Evolutionary conservation across 2,329 filamentous ascomycete genomes (phyloP), one percentile per base, ranked within the genome.

Genomic region (Elsinoe batatas): DNA sequence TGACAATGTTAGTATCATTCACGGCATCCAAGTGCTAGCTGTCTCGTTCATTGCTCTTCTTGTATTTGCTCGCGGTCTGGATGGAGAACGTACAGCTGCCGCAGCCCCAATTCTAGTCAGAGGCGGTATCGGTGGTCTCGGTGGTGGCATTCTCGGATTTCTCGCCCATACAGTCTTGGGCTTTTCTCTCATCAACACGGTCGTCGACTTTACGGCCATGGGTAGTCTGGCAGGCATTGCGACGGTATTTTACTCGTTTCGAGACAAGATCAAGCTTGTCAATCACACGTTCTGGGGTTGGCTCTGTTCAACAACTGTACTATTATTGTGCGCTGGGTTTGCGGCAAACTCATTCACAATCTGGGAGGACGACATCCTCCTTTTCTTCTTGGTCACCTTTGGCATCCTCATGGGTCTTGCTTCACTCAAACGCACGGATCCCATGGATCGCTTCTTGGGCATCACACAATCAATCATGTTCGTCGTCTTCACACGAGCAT

Each of bases 301-400:
- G 84, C 74, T 95, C 58, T 84, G 88, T 5, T 75, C 88, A 22
- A 68, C 91, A 12, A 89, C 95, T 62, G 90, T 90, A 0, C 69
- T 90, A n/a, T 83, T 86, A 59, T 88, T 95, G 65, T 94, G 90
- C n/a, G 75, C 88, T 53, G 91, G 93, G 6, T 98, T 97, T 68
- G 91, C 91, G 0, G 93, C 93, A 3, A 98, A 98, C 71, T 98
- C 93, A 0, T 98, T 91, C 71, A 97, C 91, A 0, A 95, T 98
- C 61, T 98, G 93, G 91, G 93, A 98, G 72, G 93, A 98, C 65
- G 87, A 89, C 12, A 96, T 96, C 56, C 78, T 95, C 3, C 77
- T 95, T 2, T 95, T 95, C 73, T 91, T 97, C 72, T 80, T 96
- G 57, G 82, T 83, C 1, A 93, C 91, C 0, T 96, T 97, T 67